These are phyloP conservation scores for Zymoseptoria ardabiliae DNA, from an alignment of 2,329 filamentous ascomycete species.

Conservation along the genomic window DNA sequence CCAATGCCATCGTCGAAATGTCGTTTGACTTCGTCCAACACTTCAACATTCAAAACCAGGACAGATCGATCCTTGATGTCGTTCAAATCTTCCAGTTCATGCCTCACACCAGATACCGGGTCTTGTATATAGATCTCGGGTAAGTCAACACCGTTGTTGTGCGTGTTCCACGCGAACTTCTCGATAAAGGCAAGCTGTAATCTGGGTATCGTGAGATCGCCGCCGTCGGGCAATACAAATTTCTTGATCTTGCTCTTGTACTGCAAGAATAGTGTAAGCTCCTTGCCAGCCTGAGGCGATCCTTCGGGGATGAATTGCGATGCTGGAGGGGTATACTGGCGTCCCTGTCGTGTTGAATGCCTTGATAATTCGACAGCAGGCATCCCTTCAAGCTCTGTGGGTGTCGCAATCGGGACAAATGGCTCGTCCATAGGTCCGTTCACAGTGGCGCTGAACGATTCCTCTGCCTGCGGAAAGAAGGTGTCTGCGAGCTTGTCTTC, in stretches of 20 bases:
- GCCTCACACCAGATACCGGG: slow-evolving; percentile 86
- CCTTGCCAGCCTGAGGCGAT: slow-evolving; percentile 71
- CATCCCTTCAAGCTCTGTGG: slow-evolving; percentile 7
- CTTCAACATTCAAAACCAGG: slow-evolving; percentile 87
- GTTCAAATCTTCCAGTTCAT: slow-evolving; percentile 85
- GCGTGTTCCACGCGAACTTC: slow-evolving; percentile 98
- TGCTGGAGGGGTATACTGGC: slow-evolving; percentile 32
- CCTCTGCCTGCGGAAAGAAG: slow-evolving; percentile 20
- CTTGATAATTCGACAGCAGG: slow-evolving; percentile 8
- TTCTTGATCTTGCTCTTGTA: slow-evolving; percentile 98
- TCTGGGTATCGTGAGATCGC: slow-evolving; percentile 76
- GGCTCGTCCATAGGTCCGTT: slow-evolving; percentile 30
- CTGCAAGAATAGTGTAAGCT: slow-evolving; percentile 87
- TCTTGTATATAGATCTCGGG: slow-evolving; percentile 98
- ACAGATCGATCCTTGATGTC: slow-evolving; percentile 95
- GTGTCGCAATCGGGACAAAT: slow-evolving; percentile 13
- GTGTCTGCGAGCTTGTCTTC: slow-evolving; percentile 53
- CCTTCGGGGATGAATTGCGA: slow-evolving; percentile 41
- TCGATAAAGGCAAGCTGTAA: slow-evolving; percentile 96
- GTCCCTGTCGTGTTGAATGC: slow-evolving; percentile 12
- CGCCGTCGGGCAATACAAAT: slow-evolving; percentile 78
- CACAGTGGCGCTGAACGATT: slow-evolving; percentile 25
- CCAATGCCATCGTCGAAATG: slow-evolving; percentile 91
- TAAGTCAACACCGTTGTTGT: slow-evolving; percentile 83
- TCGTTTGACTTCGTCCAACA: slow-evolving; percentile 88